Evolutionary conservation across 805 yeast species (phyloP).

Genomic region (Saturnispora halmiae): DNA sequence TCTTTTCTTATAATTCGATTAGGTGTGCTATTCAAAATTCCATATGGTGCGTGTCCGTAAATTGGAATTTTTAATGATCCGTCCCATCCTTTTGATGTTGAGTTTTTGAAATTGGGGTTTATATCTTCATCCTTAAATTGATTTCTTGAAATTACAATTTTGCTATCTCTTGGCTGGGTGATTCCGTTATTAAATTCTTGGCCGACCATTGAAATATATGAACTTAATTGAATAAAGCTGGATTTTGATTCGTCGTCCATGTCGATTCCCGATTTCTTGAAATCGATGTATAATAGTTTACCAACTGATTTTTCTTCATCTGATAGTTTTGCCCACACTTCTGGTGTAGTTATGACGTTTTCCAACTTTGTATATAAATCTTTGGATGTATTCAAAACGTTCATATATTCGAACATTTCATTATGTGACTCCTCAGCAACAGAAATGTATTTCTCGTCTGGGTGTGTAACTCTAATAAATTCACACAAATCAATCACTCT

Average conservation of each 20-base stretch:
- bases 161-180: slow-evolving; percentile 22
- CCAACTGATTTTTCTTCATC: slow-evolving; percentile 81
- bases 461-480: slow-evolving; percentile 83
- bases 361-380: slow-evolving; percentile 55
- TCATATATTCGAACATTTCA: slow-evolving; percentile 88
- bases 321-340: slow-evolving; percentile 34
- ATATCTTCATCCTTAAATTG: slow-evolving; percentile 26
- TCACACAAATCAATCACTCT: slow-evolving; percentile 92
- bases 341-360: slow-evolving; percentile 35
- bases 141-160: slow-evolving; percentile 23
- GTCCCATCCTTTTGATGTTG: slow-evolving; percentile 25
- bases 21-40: slow-evolving; percentile 51
- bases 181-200: slow-evolving; percentile 60
- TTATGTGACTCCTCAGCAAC: slow-evolving; percentile 89
- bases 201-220: slow-evolving; percentile 70
- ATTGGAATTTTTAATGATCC: slow-evolving; percentile 45
- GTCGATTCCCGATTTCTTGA: slow-evolving; percentile 82
- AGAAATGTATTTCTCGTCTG: slow-evolving; percentile 54
- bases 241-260: slow-evolving; percentile 57
- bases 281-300: slow-evolving; percentile 67
- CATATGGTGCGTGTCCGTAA: slow-evolving; percentile 55
- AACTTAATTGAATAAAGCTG: slow-evolving; percentile 69
- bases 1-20: slow-evolving; percentile 49
- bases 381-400: slow-evolving; percentile 75
- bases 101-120: slow-evolving; percentile 17